Conservation (phyloP, 2,329 filamentous ascomycete genomes). For the Macrophomina pseudophaseolina region DNA sequence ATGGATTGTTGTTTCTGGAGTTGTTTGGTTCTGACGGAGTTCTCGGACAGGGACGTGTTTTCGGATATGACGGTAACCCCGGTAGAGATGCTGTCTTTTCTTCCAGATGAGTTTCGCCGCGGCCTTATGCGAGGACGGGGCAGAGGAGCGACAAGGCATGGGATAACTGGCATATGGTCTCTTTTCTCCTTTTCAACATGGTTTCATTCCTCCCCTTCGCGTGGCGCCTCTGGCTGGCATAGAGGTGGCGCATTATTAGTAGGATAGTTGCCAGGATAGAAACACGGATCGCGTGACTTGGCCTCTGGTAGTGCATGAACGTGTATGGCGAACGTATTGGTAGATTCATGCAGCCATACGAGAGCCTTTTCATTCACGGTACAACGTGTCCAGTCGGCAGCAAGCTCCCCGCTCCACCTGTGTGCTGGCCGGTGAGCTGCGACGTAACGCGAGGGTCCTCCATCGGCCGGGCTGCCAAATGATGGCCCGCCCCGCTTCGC, state of each 20-base stretch:
- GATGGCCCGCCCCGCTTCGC: neutral
- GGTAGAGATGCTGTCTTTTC: slow-evolving; percentile 16
- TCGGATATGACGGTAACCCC: slow-evolving; percentile 22
- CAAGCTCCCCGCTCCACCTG: neutral
- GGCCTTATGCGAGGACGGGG: neutral
- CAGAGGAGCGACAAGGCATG: slow-evolving; percentile 10
- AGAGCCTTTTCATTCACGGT: too few species aligned
- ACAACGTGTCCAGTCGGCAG: neutral
- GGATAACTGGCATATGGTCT: slow-evolving; percentile 5
- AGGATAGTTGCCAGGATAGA: slow-evolving; percentile 25
- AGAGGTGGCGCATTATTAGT: slow-evolving; percentile 15
- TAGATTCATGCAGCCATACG: too few species aligned
- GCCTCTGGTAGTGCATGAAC: slow-evolving; percentile 3
- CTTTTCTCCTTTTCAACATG: neutral
- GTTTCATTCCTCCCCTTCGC: neutral
- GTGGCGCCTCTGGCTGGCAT: slow-evolving; percentile 21
- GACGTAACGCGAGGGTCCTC: neutral
- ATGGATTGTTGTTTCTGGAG: slow-evolving; percentile 5
- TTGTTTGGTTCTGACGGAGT: slow-evolving; percentile 9
- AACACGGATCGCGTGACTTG: slow-evolving; percentile 18
- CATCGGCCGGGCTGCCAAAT: neutral
- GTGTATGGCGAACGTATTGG: too few species aligned
- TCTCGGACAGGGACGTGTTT: slow-evolving; percentile 3
- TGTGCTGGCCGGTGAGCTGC: neutral
- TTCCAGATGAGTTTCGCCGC: neutral